Evolutionary conservation across 495 filamentous ascomycete species (phyloP), one percentile per base, ranked within the genome.

Genomic region (Hypoxylon perforatum): DNA sequence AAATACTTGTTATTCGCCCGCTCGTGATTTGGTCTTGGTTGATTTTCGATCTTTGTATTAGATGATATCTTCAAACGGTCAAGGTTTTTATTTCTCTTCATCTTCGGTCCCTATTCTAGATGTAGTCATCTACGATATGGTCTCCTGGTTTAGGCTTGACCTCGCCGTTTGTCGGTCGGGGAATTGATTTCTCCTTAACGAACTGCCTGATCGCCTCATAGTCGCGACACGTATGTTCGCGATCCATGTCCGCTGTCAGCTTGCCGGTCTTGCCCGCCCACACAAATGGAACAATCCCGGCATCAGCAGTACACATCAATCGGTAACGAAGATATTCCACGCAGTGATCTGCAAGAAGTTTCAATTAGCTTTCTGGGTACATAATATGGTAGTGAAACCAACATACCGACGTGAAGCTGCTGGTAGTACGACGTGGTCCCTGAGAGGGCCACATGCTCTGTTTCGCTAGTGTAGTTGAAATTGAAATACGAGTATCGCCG

Each of bases 51-150:
- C 3, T 33, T 33, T 10, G 11, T 1, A 5, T 33, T 10, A 9
- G 30, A 33, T 33, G 11, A 5, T 3, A 33, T 33, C 30, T 10
- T 28, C 25, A 8, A 28, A 3, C 8, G 7, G 3, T 28, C 7
- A n/a, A n/a, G n/a, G 25, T 28, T 28, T 7, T 7, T 28, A 28
- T 28, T 28, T 28, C 25, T 28, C 7, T 10, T 33, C 11, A 10
- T 10, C 25, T 3, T 28, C 25, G 25, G 25, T 28, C 39, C n/a
- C 9, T 42, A 42, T n/a, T 42, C 10, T 54, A 66, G 21, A 66
- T 66, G 14, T 66, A 66, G 19, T 66, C 56, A 49, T 59, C 12
- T 65, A 75, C 41, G 72, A 44, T 17, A 11, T 60, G 38, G 23
- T 60, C 56, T 14, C 49, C 56, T 21, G 56, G 56, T 21, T 50